These are phyloP conservation scores for Trichoderma koningii DNA, from an alignment of 2,329 filamentous ascomycete genomes.

Conservation along the genomic window DNA sequence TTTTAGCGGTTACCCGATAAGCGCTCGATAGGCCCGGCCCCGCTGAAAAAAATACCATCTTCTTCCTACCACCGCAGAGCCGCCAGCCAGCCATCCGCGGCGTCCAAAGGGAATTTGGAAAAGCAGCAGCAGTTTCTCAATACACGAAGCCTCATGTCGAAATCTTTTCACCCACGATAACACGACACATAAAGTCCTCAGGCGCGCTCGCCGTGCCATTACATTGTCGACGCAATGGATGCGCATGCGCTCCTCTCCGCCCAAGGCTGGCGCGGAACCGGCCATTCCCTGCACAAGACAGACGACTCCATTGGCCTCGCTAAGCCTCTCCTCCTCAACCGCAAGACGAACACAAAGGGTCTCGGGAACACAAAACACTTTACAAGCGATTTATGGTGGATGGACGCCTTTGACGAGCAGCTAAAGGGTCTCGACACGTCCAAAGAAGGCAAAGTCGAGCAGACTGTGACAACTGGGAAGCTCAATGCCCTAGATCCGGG, in stretches of 20 bases:
- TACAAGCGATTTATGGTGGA: conserved; percentile 90
- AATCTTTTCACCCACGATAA: background rate
- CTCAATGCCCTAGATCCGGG: conserved; percentile 59
- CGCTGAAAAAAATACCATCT: conserved; percentile 37
- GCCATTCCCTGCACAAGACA: conserved; percentile 80
- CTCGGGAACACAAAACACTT: conserved; percentile 73
- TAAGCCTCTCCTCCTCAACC: conserved; percentile 78
- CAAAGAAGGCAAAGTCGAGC: conserved; percentile 56
- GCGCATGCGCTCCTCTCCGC: conserved; percentile 77
- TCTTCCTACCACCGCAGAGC: background rate
- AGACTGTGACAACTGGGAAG: conserved; percentile 57
- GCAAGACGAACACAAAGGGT: conserved; percentile 79
- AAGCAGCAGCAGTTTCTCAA: background rate
- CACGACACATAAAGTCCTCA: background rate
- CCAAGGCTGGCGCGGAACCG: conserved; percentile 88
- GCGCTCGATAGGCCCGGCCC: conserved; percentile 34
- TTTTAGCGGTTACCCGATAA: conserved; percentile 29
- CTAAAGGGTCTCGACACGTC: conserved; percentile 75
- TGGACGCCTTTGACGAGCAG: conserved; percentile 90
- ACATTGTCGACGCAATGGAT: conserved; percentile 61
- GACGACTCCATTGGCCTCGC: conserved; percentile 74
- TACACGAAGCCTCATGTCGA: background rate
- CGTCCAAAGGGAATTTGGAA: background rate
- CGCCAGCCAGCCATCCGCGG: background rate
- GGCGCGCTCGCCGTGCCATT: background rate